Base-by-base conservation (phyloP, 2,329 filamentous ascomycete species). In the Hymenoscyphus fraxineus region DNA sequence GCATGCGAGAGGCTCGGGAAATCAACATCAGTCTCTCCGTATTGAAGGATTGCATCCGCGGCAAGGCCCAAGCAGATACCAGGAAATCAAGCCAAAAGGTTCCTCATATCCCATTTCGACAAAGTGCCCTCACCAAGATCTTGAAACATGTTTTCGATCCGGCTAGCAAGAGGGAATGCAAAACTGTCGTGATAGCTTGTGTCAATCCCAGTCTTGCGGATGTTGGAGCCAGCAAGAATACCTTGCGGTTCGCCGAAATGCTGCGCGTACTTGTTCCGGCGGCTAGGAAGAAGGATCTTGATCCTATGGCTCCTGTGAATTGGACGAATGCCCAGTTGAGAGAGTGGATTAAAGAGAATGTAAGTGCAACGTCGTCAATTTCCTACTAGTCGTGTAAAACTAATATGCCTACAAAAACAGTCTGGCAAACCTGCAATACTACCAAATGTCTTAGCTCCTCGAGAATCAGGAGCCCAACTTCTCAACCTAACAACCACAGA, bases 131-230 rank as follows among this genome's bases (percentile, higher is more conserved):
- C 58, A 88, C 85, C 0, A 87, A 93, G 92, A 84, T 98, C 10
- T 83, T 98, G 68, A 97, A 97, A 76, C 94, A 98, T 77, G 94
- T 90, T 1, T 83, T 98, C 0, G 94, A 94, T 5, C 93, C 78
- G 0, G 70, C 76, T 40, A 68, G 75, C 0, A 77, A 81, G 55
- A 68, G 94, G 60, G 97, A 97, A 82, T 93, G 89, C 73, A 98
- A 97, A 79, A 98, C 94, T 5, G 93, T 93, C 66, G 98, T 98
- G 92, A 96, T 98, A 71, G 94, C 94, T 2, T 97, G 94, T 76
- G 95, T 98, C 70, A 89, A 92, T 3, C 94, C 94, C 0, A 88
- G 90, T 1, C 92, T 97, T 78, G 97, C 97, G 75, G 94, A 98
- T 63, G 93, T 97, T 76, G 97, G 93, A 0, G 84, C 97, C 1